Evolutionary conservation across 495 filamentous ascomycete species (phyloP).

Genomic region (Aspergillus avenaceus): DNA sequence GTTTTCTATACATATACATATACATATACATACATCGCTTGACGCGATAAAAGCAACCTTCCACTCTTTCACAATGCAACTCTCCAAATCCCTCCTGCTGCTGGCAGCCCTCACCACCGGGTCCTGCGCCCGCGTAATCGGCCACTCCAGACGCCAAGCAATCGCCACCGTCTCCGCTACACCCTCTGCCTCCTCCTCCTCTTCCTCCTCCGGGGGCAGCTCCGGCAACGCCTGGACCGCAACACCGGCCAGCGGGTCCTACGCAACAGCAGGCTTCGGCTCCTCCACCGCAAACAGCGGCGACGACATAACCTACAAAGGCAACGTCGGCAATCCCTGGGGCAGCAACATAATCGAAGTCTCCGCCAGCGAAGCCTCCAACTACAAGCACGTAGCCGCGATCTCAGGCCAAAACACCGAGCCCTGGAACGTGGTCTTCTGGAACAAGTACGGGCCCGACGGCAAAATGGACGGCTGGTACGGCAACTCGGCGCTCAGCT

Average conservation of each 20-base stretch:
- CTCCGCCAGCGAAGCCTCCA: conserved; percentile 21
- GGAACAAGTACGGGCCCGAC: conserved; percentile 47
- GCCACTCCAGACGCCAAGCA: conserved; percentile 21
- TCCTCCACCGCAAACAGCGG: conserved; percentile 21
- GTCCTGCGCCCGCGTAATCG: conserved; percentile 16
- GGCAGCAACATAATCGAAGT: conserved; percentile 50
- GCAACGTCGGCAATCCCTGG: conserved; percentile 47
- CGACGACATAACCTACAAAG: conserved; percentile 31
- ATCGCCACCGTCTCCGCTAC: conserved; percentile 28
- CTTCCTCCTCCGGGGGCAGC: not conserved
- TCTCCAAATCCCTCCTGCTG: conserved; percentile 33
- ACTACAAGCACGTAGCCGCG: conserved; percentile 43
- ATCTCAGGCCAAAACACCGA: conserved; percentile 36
- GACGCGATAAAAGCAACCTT: conserved; percentile 6
- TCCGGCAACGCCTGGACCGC: not conserved
- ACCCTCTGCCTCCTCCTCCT: conserved; percentile 12
- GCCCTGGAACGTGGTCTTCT: conserved; percentile 43
- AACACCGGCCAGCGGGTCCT: conserved; percentile 11
- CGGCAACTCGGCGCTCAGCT: conserved; percentile 31
- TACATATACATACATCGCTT: no score
- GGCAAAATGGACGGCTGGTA: conserved; percentile 35
- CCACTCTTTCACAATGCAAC: conserved; percentile 22
- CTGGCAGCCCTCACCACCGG: conserved; percentile 30
- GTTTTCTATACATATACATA: no score
- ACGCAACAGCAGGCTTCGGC: conserved; percentile 30